phyloP scores from a whole-genome alignment of 768 basidiomycete species.

The Mycena vulgaris region DNA sequence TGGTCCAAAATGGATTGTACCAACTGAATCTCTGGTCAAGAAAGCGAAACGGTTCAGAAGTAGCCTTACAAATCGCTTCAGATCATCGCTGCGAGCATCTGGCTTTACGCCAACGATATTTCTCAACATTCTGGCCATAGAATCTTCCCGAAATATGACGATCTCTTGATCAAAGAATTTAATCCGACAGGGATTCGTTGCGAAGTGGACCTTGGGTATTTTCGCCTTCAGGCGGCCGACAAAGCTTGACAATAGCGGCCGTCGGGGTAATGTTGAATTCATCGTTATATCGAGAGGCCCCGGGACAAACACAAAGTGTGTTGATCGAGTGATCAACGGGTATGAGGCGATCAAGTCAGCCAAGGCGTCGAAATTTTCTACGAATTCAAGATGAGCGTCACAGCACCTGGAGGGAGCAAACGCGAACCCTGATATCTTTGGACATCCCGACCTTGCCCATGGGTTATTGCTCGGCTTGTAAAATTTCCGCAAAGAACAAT shows the following conservation, averaged over 20 bases:
- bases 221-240: constrained; percentile 76
- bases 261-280: constrained; percentile 86
- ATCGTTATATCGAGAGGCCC: constrained; percentile 93
- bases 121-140: constrained; percentile 94
- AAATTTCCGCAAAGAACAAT: constrained; percentile 98
- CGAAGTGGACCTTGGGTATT: constrained; percentile 87
- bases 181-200: constrained; percentile 93
- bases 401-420: background rate
- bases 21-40: constrained; percentile 64
- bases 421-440: constrained; percentile 86
- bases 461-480: constrained; percentile 83
- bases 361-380: constrained; percentile 87
- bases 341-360: constrained; percentile 90
- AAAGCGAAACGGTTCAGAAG: constrained; percentile 10
- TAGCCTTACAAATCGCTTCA: constrained; percentile 87
- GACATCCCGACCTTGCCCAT: constrained; percentile 84
- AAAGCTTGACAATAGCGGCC: constrained; percentile 84
- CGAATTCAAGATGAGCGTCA: constrained; percentile 46
- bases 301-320: constrained; percentile 95
- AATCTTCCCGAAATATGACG: constrained; percentile 92
- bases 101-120: constrained; percentile 93
- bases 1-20: constrained; percentile 98
- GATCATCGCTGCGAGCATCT: constrained; percentile 80
- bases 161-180: constrained; percentile 97
- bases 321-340: constrained; percentile 79